Evolutionary conservation across 345 rosid genomes (phyloP), one percentile per base, ranked within the genome.

Genomic region (Eucalyptus tenuipes): DNA sequence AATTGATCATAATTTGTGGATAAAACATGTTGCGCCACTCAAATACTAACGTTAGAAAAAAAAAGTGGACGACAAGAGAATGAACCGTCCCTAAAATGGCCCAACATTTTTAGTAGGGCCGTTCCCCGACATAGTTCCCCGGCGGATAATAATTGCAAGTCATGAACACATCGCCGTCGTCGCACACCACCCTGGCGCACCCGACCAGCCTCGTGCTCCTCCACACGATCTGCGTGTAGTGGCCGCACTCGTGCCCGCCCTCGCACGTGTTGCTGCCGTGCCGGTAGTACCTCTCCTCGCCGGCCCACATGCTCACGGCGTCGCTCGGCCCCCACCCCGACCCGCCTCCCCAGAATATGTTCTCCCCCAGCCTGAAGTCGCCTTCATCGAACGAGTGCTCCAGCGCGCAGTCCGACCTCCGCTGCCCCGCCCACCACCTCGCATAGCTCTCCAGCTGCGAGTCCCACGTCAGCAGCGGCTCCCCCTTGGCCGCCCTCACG

Each of bases 181-280:
- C 93, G 86, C 99, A 97, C 57, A 95, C 94, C 75, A 92, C 95
- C 31, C 96, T 95, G 87, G 97, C 98, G 66, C 98, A 96, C 11
- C 99, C 99, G 71, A 97, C 87, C 86, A 91, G 92, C 87, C 93
- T 92, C 7, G 96, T 96, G 15, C 53, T 92, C 89, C 91, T 93
- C 99, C 99, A 97, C 87, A 96, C 95, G 47, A 96, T 92, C 85
- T 97, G 99, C 5, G 99, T 97, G 91, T 94, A 97, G 89, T 96
- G 99, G 25, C 99, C 96, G 89, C 99, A 97, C 93, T 94, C 91
- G 48, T 96, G 91, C 1, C 98, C 96, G 42, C n/a, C 86, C 88
- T 88, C 89, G 87, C 99, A 97, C 37, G 91, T 17, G 90, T 96
- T 96, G 18, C 91, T 88, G 5, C 71, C 89, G 61, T 97, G 96